These are phyloP conservation scores for Kwoniella mangroviensis DNA, from an alignment of 768 basidiomycete genomes.

Conservation along the genomic window DNA sequence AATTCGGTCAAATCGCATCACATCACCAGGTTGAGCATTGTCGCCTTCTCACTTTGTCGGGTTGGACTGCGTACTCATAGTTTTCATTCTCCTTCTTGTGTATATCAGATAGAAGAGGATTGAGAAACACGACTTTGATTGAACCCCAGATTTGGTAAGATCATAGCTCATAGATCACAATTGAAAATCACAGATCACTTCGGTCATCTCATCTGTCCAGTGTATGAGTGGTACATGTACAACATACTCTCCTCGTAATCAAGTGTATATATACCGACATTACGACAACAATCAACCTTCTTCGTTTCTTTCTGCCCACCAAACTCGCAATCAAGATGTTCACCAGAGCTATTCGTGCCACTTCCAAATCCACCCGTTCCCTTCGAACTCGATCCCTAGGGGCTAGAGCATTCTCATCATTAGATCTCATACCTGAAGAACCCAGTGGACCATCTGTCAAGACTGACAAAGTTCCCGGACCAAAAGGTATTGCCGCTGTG, in stretches of 20 bases:
- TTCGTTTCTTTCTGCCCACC: background rate
- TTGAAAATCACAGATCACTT: background rate
- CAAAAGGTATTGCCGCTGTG: slow-evolving; percentile 20
- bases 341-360: slow-evolving; percentile 10
- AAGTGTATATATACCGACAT: background rate
- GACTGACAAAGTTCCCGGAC: slow-evolving; percentile 24
- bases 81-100: background rate
- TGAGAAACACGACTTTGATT: background rate
- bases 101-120: background rate
- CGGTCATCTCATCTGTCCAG: background rate
- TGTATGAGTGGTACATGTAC: background rate
- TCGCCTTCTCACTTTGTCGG: no score
- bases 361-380: background rate
- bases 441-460: slow-evolving; percentile 22
- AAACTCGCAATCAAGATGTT: slow-evolving; percentile 10
- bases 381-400: background rate
- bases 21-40: background rate
- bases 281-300: background rate
- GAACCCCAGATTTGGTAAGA: background rate
- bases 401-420: slow-evolving; percentile 17
- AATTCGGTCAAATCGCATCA: background rate
- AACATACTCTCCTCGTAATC: background rate
- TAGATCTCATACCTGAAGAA: slow-evolving; percentile 24
- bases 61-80: background rate
- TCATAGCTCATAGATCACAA: no score